A percentile compares a stretch with the other conserved stretches of the same genome.
Evolutionary conservation across 257 asterid species (phyloP).

Genomic region (Penstemon barbatus): DNA sequence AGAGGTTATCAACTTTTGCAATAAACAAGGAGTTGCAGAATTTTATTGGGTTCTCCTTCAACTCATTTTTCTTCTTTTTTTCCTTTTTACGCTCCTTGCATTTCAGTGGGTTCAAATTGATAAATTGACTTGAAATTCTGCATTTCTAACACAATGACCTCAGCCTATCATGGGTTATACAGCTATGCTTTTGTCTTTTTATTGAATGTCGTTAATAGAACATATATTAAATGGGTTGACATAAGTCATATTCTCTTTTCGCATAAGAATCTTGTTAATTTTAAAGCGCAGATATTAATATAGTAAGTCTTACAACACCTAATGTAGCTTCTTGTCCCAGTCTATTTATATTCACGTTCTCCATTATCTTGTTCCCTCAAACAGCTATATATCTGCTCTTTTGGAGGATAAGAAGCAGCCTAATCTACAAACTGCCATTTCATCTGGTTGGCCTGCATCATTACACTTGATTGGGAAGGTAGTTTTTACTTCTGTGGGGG

Average conservation of each 20-base stretch:
- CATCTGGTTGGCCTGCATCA: slow-evolving; percentile 94
- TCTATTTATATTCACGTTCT: slow-evolving; percentile 18
- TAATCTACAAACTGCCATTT: slow-evolving; percentile 63
- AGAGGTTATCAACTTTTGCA: slow-evolving; percentile 3
- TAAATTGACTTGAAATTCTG: no score
- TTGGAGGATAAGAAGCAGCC: slow-evolving; percentile 61
- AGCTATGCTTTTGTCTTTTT: not conserved
- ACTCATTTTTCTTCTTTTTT: not conserved
- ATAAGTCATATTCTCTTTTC: not conserved
- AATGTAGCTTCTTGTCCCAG: not conserved
- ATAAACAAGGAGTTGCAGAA: not conserved
- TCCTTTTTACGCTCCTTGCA: not conserved
- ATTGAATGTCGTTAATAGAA: not conserved
- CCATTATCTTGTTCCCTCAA: slow-evolving; percentile 21
- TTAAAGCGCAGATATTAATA: not conserved
- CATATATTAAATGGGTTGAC: not conserved
- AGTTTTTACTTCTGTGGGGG: not conserved
- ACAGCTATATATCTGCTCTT: slow-evolving; percentile 93
- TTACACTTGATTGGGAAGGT: slow-evolving; percentile 98
- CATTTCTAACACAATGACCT: no score
- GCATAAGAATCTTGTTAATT: slow-evolving; percentile 4
- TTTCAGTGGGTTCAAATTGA: no score
- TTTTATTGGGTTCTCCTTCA: slow-evolving; percentile 6
- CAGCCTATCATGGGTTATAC: no score
- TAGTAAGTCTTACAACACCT: slow-evolving; percentile 5